Percentiles rank a stretch among this genome's conserved stretches.
Conservation (phyloP, 2,329 filamentous ascomycete genomes). For the Scedosporium apiospermum region DNA sequence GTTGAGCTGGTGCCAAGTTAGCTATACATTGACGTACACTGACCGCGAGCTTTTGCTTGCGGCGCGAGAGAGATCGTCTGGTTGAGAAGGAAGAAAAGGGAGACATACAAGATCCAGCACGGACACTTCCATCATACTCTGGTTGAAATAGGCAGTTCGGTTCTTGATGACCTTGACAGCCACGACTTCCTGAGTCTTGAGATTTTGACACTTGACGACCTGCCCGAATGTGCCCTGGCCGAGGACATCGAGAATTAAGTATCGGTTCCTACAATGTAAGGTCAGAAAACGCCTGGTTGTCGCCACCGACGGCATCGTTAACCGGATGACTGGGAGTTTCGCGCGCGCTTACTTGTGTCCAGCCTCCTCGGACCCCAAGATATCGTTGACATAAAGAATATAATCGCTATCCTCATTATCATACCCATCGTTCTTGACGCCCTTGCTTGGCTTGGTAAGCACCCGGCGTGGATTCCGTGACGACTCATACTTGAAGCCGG, state of each 20-base stretch:
- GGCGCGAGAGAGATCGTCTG: no score
- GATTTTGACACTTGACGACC: slow-evolving; percentile 96
- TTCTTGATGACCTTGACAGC: slow-evolving; percentile 99
- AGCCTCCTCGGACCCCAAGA: slow-evolving; percentile 92
- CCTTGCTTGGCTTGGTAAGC: slow-evolving; percentile 96
- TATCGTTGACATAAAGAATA: slow-evolving; percentile 98
- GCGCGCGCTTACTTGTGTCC: slow-evolving; percentile 71
- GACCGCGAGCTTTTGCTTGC: slow-evolving; percentile 6
- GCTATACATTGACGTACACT: slow-evolving; percentile 5
- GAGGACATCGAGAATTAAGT: slow-evolving; percentile 91
- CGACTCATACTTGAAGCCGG: slow-evolving; percentile 96
- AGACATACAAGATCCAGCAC: slow-evolving; percentile 76
- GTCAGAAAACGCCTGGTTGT: background rate
- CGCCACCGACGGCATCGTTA: background rate
- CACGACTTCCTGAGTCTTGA: slow-evolving; percentile 97
- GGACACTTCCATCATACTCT: slow-evolving; percentile 99
- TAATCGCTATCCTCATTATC: slow-evolving; percentile 99
- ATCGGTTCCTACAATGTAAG: slow-evolving; percentile 68
- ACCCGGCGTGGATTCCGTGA: slow-evolving; percentile 92
- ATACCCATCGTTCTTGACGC: slow-evolving; percentile 95
- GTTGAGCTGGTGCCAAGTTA: slow-evolving; percentile 58
- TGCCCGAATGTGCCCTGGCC: slow-evolving; percentile 97
- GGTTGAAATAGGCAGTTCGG: slow-evolving; percentile 97
- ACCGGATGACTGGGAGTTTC: background rate
- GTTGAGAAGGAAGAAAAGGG: background rate